Evolutionary conservation across 2,329 filamentous ascomycete species (phyloP).

Genomic region (Aspergillus melleus): DNA sequence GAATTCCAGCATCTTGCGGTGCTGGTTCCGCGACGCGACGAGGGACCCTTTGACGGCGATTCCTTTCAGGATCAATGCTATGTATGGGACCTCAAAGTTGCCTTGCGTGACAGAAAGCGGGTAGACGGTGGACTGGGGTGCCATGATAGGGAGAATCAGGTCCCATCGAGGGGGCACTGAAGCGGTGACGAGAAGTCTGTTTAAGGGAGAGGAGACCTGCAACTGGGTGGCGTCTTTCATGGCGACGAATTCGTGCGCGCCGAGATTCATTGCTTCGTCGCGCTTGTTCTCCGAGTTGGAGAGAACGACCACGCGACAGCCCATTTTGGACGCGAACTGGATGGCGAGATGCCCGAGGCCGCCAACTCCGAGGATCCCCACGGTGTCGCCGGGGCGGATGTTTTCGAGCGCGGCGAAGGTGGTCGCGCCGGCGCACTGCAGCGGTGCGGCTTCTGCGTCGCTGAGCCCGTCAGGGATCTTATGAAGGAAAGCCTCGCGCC

Average conservation of each 20-base stretch:
- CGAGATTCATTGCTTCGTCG: conserved; percentile 44
- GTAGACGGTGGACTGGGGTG: conserved; percentile 29
- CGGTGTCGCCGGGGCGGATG: conserved; percentile 66
- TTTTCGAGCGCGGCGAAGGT: conserved; percentile 57
- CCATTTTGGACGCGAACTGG: conserved; percentile 67
- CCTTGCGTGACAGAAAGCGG: conserved; percentile 29
- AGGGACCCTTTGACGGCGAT: conserved; percentile 22
- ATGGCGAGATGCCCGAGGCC: conserved; percentile 72
- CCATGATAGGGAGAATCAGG: conserved; percentile 31
- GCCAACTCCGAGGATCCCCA: conserved; percentile 70
- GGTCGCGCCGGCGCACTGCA: conserved; percentile 42
- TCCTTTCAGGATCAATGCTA: conserved; percentile 23
- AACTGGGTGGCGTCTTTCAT: conserved; percentile 42
- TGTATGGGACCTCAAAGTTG: conserved; percentile 28
- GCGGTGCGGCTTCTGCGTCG: conserved; percentile 29
- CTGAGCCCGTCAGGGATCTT: conserved; percentile 30
- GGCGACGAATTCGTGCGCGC: conserved; percentile 63
- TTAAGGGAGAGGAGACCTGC: background rate
- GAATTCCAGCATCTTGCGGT: conserved; percentile 19
- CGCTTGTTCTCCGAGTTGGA: conserved; percentile 29
- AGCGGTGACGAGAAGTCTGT: conserved; percentile 36
- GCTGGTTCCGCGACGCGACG: conserved; percentile 12
- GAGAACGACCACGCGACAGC: conserved; percentile 54
- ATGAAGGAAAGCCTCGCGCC: conserved; percentile 40
- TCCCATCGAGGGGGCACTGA: conserved; percentile 35